Evolutionary conservation across 2,329 filamentous ascomycete genomes (phyloP).

Genomic region (Claviceps sp.): DNA sequence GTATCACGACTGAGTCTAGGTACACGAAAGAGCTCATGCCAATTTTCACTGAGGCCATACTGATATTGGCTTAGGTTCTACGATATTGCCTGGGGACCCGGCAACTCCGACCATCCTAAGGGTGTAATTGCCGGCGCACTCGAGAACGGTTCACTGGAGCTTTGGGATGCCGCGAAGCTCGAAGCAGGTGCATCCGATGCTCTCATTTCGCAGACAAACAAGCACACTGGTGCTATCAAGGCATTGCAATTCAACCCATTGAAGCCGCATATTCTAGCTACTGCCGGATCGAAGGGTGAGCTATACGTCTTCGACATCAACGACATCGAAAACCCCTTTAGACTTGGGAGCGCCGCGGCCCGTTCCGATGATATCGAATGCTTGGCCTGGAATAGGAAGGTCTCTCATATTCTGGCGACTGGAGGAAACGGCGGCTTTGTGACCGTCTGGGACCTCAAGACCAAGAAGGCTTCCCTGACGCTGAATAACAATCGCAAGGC

Average conservation of each 20-base stretch:
- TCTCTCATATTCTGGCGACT: slow-evolving; percentile 89
- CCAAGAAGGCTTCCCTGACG: slow-evolving; percentile 92
- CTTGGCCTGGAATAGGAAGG: slow-evolving; percentile 96
- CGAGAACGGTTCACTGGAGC: slow-evolving; percentile 82
- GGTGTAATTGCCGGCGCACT: slow-evolving; percentile 92
- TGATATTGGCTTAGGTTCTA: slow-evolving; percentile 56
- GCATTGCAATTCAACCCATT: slow-evolving; percentile 92
- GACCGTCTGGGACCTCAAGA: slow-evolving; percentile 96
- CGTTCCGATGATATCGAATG: slow-evolving; percentile 93
- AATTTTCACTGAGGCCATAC: slow-evolving; percentile 1
- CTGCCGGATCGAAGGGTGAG: slow-evolving; percentile 87
- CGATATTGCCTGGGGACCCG: slow-evolving; percentile 86
- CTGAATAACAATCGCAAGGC: slow-evolving; percentile 91
- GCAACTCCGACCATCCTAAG: slow-evolving; percentile 61
- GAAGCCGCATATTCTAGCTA: slow-evolving; percentile 81
- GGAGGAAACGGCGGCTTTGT: slow-evolving; percentile 89
- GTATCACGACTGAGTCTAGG: slow-evolving; percentile 81
- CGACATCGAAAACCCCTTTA: slow-evolving; percentile 76
- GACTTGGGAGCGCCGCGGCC: slow-evolving; percentile 75
- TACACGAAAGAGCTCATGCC: slow-evolving; percentile 25
- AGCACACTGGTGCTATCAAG: slow-evolving; percentile 88
- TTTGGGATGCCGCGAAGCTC: slow-evolving; percentile 78
- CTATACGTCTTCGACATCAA: slow-evolving; percentile 92
- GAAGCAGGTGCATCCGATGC: slow-evolving; percentile 50
- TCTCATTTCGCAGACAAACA: slow-evolving; percentile 73